phyloP scores from a whole-genome alignment of 345 rosid species.

The Conringia planisiliqua region DNA sequence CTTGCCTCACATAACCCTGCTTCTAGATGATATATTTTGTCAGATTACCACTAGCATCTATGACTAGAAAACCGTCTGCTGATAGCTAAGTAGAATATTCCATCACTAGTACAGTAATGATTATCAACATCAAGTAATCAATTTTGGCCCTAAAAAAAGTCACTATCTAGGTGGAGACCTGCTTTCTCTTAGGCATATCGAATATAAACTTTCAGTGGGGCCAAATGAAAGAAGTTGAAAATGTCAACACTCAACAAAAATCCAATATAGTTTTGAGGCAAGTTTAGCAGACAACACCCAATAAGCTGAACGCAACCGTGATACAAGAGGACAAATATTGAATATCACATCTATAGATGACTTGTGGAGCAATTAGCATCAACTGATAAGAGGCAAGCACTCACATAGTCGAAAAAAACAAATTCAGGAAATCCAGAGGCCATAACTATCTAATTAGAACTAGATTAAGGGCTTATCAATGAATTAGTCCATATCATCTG shows the following conservation, averaged over 20 bases:
- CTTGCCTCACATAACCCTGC: neutral
- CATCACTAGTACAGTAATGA: neutral
- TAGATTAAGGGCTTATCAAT: neutral
- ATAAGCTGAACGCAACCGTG: neutral
- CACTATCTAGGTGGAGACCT: neutral
- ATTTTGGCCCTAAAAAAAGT: neutral
- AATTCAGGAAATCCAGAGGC: neutral
- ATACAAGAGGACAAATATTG: neutral
- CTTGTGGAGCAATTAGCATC: neutral
- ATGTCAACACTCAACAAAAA: neutral
- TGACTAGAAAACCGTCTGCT: neutral
- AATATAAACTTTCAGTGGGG: neutral
- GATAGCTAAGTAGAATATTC: neutral
- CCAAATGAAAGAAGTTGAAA: slow-evolving; percentile 3
- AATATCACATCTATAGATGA: neutral
- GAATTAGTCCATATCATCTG: neutral
- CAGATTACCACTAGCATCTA: slow-evolving; percentile 2
- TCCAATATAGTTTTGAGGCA: neutral
- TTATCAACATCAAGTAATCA: neutral
- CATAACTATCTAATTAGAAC: neutral
- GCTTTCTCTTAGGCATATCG: neutral
- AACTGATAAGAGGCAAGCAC: neutral
- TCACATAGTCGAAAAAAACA: neutral
- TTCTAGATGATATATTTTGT: neutral
- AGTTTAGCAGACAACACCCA: neutral